These are phyloP conservation scores for Boletus rufocinnamomeus DNA, from an alignment of 768 basidiomycete genomes.

Conservation along the genomic window DNA sequence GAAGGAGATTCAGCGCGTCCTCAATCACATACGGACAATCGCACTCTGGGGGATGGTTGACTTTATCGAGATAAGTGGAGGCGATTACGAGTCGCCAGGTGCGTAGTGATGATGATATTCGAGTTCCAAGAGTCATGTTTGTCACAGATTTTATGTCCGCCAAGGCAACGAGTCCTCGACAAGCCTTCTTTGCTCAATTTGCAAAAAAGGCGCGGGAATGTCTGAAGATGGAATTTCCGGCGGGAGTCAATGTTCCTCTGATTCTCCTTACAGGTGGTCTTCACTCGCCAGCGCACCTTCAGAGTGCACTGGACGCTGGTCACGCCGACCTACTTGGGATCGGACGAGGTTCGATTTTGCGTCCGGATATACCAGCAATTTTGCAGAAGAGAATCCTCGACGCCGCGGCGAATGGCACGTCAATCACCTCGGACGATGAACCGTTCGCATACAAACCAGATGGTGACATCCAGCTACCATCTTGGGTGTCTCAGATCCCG, in stretches of 20 bases:
- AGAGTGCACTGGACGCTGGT: slow-evolving; percentile 48
- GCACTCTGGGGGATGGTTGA: slow-evolving; percentile 69
- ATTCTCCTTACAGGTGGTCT: slow-evolving; percentile 85
- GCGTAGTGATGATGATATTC: slow-evolving; percentile 10
- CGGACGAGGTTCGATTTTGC: slow-evolving; percentile 63
- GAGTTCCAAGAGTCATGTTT: not conserved
- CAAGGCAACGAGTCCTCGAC: slow-evolving; percentile 42
- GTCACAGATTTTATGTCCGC: slow-evolving; percentile 46
- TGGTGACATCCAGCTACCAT: slow-evolving; percentile 21
- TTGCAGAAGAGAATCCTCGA: slow-evolving; percentile 27
- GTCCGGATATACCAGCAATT: slow-evolving; percentile 58
- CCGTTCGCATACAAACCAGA: slow-evolving; percentile 45
- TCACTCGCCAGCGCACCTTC: slow-evolving; percentile 55
- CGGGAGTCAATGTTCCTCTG: slow-evolving; percentile 45
- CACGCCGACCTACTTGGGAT: slow-evolving; percentile 80
- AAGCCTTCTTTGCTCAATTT: slow-evolving; percentile 74
- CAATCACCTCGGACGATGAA: slow-evolving; percentile 23
- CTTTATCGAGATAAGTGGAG: slow-evolving; percentile 87
- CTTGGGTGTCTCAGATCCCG: slow-evolving; percentile 47
- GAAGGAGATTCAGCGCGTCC: slow-evolving; percentile 41
- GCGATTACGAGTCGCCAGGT: slow-evolving; percentile 83
- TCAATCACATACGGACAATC: slow-evolving; percentile 62
- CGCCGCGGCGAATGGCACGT: slow-evolving; percentile 7
- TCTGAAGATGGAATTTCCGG: slow-evolving; percentile 38
- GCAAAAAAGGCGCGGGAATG: slow-evolving; percentile 54